Evolutionary conservation across 1,284 basidiomycete species (phyloP).

Genomic region (Austroboletus niveus): DNA sequence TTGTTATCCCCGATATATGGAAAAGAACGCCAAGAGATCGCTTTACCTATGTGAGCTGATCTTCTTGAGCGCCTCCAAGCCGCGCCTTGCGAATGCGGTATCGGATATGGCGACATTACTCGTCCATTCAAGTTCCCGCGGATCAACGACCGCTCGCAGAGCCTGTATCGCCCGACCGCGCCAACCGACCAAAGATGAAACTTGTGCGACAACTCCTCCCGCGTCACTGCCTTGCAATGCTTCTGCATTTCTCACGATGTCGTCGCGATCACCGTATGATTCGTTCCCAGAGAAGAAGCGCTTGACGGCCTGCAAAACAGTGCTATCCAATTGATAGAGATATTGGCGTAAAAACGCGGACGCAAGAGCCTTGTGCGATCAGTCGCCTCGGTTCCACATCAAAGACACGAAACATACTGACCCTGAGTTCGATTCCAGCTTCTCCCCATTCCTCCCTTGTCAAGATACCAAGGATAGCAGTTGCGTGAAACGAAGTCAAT

Average conservation of each 20-base stretch:
- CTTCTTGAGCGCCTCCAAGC: slow-evolving; percentile 38
- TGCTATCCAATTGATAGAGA: slow-evolving; percentile 19
- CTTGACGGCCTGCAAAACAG: slow-evolving; percentile 12
- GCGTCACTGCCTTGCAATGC: slow-evolving; percentile 1
- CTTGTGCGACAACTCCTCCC: neutral
- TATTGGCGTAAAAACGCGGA: slow-evolving; percentile 25
- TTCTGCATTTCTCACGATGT: slow-evolving; percentile 11
- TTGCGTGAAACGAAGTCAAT: slow-evolving; percentile 26
- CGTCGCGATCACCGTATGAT: slow-evolving; percentile 12
- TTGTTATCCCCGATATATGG: slow-evolving; percentile 10
- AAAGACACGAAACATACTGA: slow-evolving; percentile 19
- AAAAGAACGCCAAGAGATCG: neutral
- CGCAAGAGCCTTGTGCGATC: slow-evolving; percentile 19
- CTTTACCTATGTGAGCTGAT: slow-evolving; percentile 43
- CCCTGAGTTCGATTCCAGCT: slow-evolving; percentile 29
- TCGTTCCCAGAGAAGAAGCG: slow-evolving; percentile 18
- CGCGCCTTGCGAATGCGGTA: slow-evolving; percentile 33
- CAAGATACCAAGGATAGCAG: slow-evolving; percentile 35
- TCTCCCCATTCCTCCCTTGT: slow-evolving; percentile 38
- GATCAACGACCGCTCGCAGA: slow-evolving; percentile 40
- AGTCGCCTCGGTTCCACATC: slow-evolving; percentile 5
- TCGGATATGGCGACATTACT: slow-evolving; percentile 39
- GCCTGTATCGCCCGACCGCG: slow-evolving; percentile 19
- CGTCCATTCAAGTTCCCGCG: slow-evolving; percentile 46
- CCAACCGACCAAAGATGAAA: slow-evolving; percentile 12